These are phyloP conservation scores for Verticillium nubilum DNA, from an alignment of 2,329 filamentous ascomycete species.

Conservation along the genomic window DNA sequence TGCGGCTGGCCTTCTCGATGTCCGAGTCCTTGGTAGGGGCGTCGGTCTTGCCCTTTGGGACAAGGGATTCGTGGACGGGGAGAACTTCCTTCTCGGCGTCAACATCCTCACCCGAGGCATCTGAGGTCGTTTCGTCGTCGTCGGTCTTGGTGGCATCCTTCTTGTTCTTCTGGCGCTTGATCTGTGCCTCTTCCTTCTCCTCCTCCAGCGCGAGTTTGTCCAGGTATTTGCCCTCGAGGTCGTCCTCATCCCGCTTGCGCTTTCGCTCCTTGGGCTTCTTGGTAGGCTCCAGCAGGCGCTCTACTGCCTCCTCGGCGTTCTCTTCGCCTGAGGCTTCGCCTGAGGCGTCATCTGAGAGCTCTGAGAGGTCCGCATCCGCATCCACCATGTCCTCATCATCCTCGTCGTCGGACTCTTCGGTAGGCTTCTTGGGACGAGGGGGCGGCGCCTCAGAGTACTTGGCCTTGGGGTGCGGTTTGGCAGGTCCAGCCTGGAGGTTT, in stretches of 20 bases:
- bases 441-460: constrained; percentile 35
- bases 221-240: constrained; percentile 67
- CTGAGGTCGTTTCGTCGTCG: constrained; percentile 21
- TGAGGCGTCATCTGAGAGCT: constrained; percentile 4
- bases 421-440: constrained; percentile 25
- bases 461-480: constrained; percentile 36
- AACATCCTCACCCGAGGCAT: constrained; percentile 19
- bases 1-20: constrained; percentile 80
- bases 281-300: constrained; percentile 30
- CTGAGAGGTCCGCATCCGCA: constrained; percentile 9
- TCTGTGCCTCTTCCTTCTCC: constrained; percentile 44
- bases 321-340: constrained; percentile 6
- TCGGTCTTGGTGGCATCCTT: constrained; percentile 25
- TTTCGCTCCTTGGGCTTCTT: constrained; percentile 48
- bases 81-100: constrained; percentile 40
- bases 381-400: constrained; percentile 22
- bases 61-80: constrained; percentile 54
- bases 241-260: constrained; percentile 64
- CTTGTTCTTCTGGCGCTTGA: constrained; percentile 45
- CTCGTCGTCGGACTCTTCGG: constrained; percentile 16
- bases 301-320: constrained; percentile 31
- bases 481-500: constrained; percentile 42
- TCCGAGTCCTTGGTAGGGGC: constrained; percentile 52
- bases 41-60: constrained; percentile 41
- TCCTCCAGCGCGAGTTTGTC: constrained; percentile 56